phyloP scores from a whole-genome alignment of 108 stramenopile genomes.

The Fistulifera pelliculosa region DNA sequence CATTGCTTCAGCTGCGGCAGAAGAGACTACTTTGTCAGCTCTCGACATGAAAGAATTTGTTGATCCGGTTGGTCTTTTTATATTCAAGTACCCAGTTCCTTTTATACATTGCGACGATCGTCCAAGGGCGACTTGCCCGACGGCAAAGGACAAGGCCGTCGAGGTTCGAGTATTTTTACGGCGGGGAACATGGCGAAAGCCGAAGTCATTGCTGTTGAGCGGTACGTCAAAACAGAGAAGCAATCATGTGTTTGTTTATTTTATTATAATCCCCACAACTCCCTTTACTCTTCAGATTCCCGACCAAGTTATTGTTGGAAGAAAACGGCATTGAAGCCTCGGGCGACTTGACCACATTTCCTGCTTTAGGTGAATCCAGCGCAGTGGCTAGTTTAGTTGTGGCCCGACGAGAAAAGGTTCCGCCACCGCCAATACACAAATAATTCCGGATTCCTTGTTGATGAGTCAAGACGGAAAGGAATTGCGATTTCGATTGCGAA shows the following conservation, averaged over 20 bases:
- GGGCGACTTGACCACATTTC: conserved; percentile 62
- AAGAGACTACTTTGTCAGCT: too few relatives aligned
- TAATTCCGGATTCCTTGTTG: conserved; percentile 25
- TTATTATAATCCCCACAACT: background rate
- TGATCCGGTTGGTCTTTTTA: conserved; percentile 63
- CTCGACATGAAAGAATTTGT: conserved; percentile 71
- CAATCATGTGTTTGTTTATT: background rate
- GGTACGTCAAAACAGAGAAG: conserved; percentile 9
- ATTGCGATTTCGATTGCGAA: conserved; percentile 42
- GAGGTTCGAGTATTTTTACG: conserved; percentile 76
- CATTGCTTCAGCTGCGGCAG: too few relatives aligned
- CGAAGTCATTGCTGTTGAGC: conserved; percentile 77
- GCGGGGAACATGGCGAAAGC: conserved; percentile 82
- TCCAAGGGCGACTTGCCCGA: conserved; percentile 79
- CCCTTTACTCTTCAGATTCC: conserved; percentile 27
- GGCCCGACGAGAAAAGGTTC: conserved; percentile 60
- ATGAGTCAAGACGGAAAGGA: conserved; percentile 50
- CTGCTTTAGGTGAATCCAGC: conserved; percentile 44
- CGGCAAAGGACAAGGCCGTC: conserved; percentile 62
- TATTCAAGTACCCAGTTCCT: conserved; percentile 48
- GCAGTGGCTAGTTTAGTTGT: conserved; percentile 60
- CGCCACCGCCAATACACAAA: conserved; percentile 21
- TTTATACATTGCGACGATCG: conserved; percentile 60
- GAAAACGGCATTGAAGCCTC: conserved; percentile 69
- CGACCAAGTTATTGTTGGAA: conserved; percentile 47